Base-by-base conservation (phyloP, 331 rosid species). In the Spiraea crenata region DNA sequence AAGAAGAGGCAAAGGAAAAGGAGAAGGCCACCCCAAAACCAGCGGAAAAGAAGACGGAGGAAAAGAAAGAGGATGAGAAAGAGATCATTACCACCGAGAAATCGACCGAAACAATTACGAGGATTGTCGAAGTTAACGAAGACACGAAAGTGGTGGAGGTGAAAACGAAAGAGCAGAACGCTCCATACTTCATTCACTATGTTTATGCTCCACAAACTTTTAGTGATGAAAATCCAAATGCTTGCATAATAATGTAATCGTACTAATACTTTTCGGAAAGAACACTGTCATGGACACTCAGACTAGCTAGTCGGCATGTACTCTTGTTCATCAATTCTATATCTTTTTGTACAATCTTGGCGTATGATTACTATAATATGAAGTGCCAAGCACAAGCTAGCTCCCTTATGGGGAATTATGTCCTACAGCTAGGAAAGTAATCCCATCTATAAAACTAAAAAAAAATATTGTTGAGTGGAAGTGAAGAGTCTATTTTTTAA, bases 171-270 rank as follows among this genome's bases (percentile, higher is more conserved):
- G 88, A 90, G 0, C 45, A 41, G 45, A 77, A 80, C 50, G 80
- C 80, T 63, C 96, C 97, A 55, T 93, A 90, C 72, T 82, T 90
- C 34, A 82, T 93, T 75, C 98, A 87, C 81, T 90, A 90, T 78
- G 92, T 93, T 16, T 88, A 90, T 75, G 97, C 93, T 51, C 97
- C 97, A 7, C 98, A 90, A 25, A n/a, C 79, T 13, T 90, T 90
- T 35, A 92, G 95, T 3, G 95, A 90, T 81, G 98, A 88, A 76
- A 92, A 92, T 78, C 96, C 98, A 57, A 90, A 92, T 80, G 86
- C 98, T 6, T 92, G 96, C 74, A 58, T n/a, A 49, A 67, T 92
- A 65, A 51, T 74, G 63, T 89, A 78, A 70, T 25, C 31, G 31
- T 25, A 25, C 31, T 25, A 25, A 25, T 25, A 25, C 31, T 25